Evolutionary conservation across 371 early-diverging fungal genomes (phyloP).

Genomic region (Lichtheimia ramosa): DNA sequence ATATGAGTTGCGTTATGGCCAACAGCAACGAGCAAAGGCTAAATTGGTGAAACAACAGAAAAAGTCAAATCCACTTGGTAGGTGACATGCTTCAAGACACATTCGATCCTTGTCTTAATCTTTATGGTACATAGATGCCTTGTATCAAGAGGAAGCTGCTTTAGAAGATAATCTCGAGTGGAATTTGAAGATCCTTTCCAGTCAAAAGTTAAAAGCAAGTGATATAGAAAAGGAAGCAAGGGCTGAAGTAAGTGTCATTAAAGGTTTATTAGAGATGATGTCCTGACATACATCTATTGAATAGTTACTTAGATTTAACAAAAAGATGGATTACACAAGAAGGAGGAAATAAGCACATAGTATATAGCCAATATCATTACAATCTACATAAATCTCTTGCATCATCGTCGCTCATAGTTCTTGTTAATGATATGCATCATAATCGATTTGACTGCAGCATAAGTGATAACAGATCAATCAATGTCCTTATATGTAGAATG

Average conservation of each 20-base stretch:
- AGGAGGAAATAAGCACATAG: neutral
- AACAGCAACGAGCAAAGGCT: conserved; percentile 38
- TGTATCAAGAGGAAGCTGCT: conserved; percentile 27
- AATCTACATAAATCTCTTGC: neutral
- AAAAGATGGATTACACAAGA: neutral
- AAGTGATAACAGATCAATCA: neutral
- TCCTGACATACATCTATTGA: too few relatives aligned
- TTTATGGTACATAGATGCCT: conserved; percentile 17
- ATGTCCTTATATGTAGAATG: too few relatives aligned
- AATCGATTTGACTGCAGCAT: conserved; percentile 5
- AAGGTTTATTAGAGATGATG: too few relatives aligned
- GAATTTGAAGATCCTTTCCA: conserved; percentile 30
- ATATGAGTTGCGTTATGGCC: conserved; percentile 58
- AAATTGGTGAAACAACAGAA: conserved; percentile 35
- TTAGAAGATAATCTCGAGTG: conserved; percentile 33
- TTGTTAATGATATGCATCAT: conserved; percentile 1
- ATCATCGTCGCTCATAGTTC: neutral
- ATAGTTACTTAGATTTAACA: conserved; percentile 7
- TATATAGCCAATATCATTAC: neutral
- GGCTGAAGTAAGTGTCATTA: conserved; percentile 21
- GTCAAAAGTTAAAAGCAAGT: conserved; percentile 30
- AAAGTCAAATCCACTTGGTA: conserved; percentile 56
- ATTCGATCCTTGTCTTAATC: neutral
- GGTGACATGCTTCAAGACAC: neutral
- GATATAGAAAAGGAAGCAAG: conserved; percentile 33